Evolutionary conservation across 192 early-diverging fungal genomes (phyloP).

Genomic region (Coemansia sp.): DNA sequence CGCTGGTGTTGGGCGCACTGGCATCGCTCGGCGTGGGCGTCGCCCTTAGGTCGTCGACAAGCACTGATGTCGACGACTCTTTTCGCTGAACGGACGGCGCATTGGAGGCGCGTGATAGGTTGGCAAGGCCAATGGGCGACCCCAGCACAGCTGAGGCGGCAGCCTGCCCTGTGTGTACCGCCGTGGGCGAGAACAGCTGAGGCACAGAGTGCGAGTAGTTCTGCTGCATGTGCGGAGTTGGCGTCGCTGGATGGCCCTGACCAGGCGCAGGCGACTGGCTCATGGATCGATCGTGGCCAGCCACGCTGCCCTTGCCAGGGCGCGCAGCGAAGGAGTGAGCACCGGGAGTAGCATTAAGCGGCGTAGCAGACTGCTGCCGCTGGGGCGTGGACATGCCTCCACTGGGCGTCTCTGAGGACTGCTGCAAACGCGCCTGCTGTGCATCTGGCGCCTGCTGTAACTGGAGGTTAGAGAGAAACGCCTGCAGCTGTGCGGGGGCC

Average conservation of each 20-base stretch:
- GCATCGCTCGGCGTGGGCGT: slow-evolving; percentile 47
- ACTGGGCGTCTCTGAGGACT: slow-evolving; percentile 2
- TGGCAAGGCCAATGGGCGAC: slow-evolving; percentile 23
- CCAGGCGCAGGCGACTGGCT: slow-evolving; percentile 48
- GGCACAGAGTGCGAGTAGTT: not conserved
- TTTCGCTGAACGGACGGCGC: slow-evolving; percentile 26
- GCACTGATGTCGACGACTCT: slow-evolving; percentile 31
- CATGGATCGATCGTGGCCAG: slow-evolving; percentile 22
- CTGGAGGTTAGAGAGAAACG: slow-evolving; percentile 36
- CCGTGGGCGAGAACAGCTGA: slow-evolving; percentile 34
- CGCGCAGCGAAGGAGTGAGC: slow-evolving; percentile 4
- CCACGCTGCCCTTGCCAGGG: slow-evolving; percentile 24
- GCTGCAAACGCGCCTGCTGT: slow-evolving; percentile 15
- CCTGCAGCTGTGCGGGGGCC: slow-evolving; percentile 32
- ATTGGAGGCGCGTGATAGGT: slow-evolving; percentile 19
- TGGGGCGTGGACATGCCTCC: slow-evolving; percentile 25
- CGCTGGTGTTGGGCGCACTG: slow-evolving; percentile 9
- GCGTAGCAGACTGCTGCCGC: slow-evolving; percentile 25
- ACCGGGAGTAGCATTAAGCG: slow-evolving; percentile 1
- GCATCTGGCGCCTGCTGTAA: slow-evolving; percentile 37
- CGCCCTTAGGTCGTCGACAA: slow-evolving; percentile 35
- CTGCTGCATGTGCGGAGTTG: not conserved
- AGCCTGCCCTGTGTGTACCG: slow-evolving; percentile 16
- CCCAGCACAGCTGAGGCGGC: slow-evolving; percentile 7
- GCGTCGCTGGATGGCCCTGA: slow-evolving; percentile 5